Conservation (phyloP, 2,329 filamentous ascomycete genomes). For the Claviceps pusilla region DNA sequence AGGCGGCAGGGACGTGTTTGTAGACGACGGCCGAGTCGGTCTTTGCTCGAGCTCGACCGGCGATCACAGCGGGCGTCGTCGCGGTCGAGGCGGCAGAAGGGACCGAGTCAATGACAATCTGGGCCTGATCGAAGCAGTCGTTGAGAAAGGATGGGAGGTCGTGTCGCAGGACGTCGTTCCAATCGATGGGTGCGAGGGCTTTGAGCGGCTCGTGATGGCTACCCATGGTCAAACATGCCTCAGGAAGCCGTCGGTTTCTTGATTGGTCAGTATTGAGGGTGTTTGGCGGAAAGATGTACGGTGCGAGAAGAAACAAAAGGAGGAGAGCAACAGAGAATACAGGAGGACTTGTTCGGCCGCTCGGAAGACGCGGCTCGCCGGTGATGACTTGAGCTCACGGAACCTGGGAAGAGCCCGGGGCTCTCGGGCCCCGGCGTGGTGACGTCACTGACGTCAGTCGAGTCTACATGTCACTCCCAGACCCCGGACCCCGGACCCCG, state of each 20-base stretch:
- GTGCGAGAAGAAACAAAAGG: too few species aligned
- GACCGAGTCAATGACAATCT: slow-evolving; percentile 62
- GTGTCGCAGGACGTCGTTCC: slow-evolving; percentile 30
- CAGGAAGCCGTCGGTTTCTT: not conserved
- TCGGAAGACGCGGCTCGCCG: too few species aligned
- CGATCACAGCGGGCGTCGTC: slow-evolving; percentile 18
- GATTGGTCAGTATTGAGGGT: not conserved
- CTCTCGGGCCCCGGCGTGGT: too few species aligned
- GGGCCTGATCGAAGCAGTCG: slow-evolving; percentile 49
- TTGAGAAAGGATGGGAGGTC: slow-evolving; percentile 38
- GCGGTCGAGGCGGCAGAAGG: slow-evolving; percentile 28
- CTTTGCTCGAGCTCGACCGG: slow-evolving; percentile 36
- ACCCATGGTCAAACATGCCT: not conserved
- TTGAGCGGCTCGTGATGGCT: slow-evolving; percentile 44
- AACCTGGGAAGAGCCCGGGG: too few species aligned
- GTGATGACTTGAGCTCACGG: too few species aligned
- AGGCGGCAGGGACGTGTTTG: slow-evolving; percentile 36
- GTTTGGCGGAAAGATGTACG: too few species aligned
- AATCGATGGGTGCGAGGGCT: slow-evolving; percentile 40
- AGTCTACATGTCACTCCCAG: too few species aligned
- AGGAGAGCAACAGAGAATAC: too few species aligned
- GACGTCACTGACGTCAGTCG: too few species aligned
- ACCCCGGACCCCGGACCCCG: too few species aligned
- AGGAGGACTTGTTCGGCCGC: too few species aligned
- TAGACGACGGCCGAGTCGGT: slow-evolving; percentile 38